These are phyloP conservation scores for Sungouiella blattae DNA, from an alignment of 805 yeast genomes.

Conservation along the genomic window DNA sequence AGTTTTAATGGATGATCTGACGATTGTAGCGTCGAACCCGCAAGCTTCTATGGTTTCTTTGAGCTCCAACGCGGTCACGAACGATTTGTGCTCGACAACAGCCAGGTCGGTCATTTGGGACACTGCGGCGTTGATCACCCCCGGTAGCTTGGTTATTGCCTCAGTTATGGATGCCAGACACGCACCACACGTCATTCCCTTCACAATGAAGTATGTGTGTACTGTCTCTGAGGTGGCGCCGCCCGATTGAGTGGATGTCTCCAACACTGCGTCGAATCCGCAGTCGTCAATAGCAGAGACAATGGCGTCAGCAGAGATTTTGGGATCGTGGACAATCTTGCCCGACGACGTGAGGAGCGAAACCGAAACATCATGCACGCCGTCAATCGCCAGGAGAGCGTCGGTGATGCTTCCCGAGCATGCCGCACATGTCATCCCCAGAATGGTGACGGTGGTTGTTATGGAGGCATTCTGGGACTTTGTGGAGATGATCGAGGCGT, in stretches of 20 bases:
- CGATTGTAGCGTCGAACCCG: constrained; percentile 30
- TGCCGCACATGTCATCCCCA: constrained; percentile 19
- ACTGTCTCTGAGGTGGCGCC: background rate
- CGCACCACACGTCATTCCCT: constrained; percentile 92
- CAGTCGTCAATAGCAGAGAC: constrained; percentile 24
- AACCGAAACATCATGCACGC: constrained; percentile 11
- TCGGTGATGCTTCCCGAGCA: constrained; percentile 16
- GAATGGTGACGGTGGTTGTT: constrained; percentile 2
- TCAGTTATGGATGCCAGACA: constrained; percentile 68
- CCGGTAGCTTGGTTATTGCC: constrained; percentile 46
- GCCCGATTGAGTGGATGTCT: constrained; percentile 2
- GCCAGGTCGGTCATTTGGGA: constrained; percentile 80
- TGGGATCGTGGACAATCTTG: constrained; percentile 5
- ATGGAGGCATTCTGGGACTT: background rate
- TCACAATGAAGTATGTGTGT: constrained; percentile 33
- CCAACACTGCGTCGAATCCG: constrained; percentile 25
- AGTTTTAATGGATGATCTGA: background rate
- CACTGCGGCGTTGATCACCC: constrained; percentile 55
- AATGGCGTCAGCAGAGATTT: constrained; percentile 4
- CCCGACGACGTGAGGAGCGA: constrained; percentile 16
- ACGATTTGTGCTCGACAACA: constrained; percentile 44
- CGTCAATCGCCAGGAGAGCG: constrained; percentile 9
- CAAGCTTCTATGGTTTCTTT: constrained; percentile 60
- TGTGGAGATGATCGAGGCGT: constrained; percentile 8
- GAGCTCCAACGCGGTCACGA: constrained; percentile 34